phyloP scores from a whole-genome alignment of 345 rosid species.

The Carallia pectinifolia region DNA sequence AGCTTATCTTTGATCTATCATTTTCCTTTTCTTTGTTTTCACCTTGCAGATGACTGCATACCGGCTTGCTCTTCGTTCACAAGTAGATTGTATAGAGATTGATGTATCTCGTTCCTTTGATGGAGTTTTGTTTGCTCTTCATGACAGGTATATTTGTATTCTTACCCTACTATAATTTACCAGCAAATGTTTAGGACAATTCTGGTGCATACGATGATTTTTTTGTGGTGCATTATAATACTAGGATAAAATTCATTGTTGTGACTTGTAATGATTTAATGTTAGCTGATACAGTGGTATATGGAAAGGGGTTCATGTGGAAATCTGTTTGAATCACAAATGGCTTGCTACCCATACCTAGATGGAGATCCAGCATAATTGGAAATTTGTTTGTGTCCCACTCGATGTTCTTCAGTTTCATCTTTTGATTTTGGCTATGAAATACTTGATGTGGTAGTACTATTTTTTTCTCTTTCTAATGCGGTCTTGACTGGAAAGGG shows the following conservation, averaged over 20 bases:
- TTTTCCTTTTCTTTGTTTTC: conserved; percentile 7
- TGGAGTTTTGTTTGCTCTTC: conserved; percentile 85
- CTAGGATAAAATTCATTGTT: not conserved
- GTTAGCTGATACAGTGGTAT: not conserved
- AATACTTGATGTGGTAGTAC: too few species aligned
- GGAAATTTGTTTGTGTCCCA: too few species aligned
- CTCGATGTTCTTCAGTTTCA: too few species aligned
- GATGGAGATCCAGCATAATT: too few species aligned
- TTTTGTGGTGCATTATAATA: not conserved
- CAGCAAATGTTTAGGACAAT: not conserved
- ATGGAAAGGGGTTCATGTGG: not conserved
- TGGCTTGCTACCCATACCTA: too few species aligned
- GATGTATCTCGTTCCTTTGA: conserved; percentile 92
- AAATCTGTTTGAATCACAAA: too few species aligned
- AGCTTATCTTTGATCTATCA: conserved; percentile 11
- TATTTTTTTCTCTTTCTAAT: too few species aligned
- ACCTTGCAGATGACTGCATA: conserved; percentile 72
- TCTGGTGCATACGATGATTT: not conserved
- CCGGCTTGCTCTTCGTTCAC: conserved; percentile 57
- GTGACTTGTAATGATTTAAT: too few species aligned
- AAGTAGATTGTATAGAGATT: conserved; percentile 89
- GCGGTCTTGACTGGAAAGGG: too few species aligned
- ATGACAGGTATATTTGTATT: conserved; percentile 61
- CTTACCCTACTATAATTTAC: not conserved
- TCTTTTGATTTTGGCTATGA: too few species aligned